Percentiles rank a stretch among this genome's conserved stretches.
Conservation (phyloP, 176 grass and related monocot genomes). For the Sorghum bicolor region Sorghum_bicolor_NCBIv3 NC_012878.2:2094001-2094500, state of each 20-base stretch:
- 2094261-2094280: slow-evolving; percentile 10
- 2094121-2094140: too few species aligned
- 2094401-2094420: slow-evolving; percentile 63
- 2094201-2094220: background rate
- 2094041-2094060: too few species aligned
- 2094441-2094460: slow-evolving; percentile 63
- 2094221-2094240: too few species aligned
- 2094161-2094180: background rate
- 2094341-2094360: slow-evolving; percentile 94
- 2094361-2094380: slow-evolving; percentile 85
- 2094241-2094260: too few species aligned
- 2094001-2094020: slow-evolving; percentile 82
- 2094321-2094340: slow-evolving; percentile 88
- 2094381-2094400: slow-evolving; percentile 82
- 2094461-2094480: slow-evolving; percentile 61
- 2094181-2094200: background rate
- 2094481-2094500: slow-evolving; percentile 64
- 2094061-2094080: too few species aligned
- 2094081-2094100: too few species aligned
- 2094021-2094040: slow-evolving; percentile 16
- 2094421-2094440: slow-evolving; percentile 69
- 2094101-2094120: too few species aligned
- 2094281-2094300: slow-evolving; percentile 38
- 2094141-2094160: too few species aligned
- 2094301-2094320: slow-evolving; percentile 45